Conservation (phyloP, 1,284 basidiomycete genomes). For the Fomitopsis schrenkii region DNA sequence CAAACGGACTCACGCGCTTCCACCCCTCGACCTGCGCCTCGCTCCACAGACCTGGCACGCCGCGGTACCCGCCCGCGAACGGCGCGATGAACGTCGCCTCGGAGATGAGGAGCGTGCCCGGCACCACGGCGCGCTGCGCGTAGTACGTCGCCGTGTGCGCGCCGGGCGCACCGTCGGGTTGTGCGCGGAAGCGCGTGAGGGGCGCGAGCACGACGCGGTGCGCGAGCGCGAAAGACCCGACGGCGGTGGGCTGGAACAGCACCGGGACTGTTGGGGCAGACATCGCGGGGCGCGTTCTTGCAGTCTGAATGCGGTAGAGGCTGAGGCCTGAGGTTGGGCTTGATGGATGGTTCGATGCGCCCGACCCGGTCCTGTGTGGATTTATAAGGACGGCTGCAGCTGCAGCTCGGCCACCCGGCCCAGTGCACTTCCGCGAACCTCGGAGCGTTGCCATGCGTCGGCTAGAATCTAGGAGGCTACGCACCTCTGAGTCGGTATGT, state of each 20-base stretch:
- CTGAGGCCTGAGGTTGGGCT: too few relatives aligned
- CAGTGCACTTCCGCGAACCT: too few relatives aligned
- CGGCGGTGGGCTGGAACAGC: constrained; percentile 42
- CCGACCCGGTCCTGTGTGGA: too few relatives aligned
- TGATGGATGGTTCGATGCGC: too few relatives aligned
- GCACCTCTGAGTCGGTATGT: too few relatives aligned
- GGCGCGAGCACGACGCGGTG: constrained; percentile 48
- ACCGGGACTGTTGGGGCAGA: constrained; percentile 5
- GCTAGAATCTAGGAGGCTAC: too few relatives aligned
- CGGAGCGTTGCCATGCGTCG: too few relatives aligned
- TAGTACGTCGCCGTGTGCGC: constrained; percentile 43
- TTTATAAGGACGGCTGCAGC: too few relatives aligned
- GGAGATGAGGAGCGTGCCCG: constrained; percentile 45
- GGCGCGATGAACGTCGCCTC: constrained; percentile 42
- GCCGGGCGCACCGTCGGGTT: constrained; percentile 21
- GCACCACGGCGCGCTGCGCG: constrained; percentile 36
- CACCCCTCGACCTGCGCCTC: constrained; percentile 42
- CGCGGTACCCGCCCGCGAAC: constrained; percentile 32
- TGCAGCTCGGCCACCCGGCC: too few relatives aligned
- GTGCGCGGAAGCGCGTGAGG: constrained; percentile 37
- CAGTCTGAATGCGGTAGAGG: too few relatives aligned
- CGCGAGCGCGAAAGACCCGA: constrained; percentile 37
- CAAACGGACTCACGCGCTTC: constrained; percentile 33
- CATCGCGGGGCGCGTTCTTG: too few relatives aligned
- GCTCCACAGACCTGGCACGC: constrained; percentile 42